Evolutionary conservation across 73 alveolate genomes (phyloP).

Genomic region (Paramecium caudatum): DNA sequence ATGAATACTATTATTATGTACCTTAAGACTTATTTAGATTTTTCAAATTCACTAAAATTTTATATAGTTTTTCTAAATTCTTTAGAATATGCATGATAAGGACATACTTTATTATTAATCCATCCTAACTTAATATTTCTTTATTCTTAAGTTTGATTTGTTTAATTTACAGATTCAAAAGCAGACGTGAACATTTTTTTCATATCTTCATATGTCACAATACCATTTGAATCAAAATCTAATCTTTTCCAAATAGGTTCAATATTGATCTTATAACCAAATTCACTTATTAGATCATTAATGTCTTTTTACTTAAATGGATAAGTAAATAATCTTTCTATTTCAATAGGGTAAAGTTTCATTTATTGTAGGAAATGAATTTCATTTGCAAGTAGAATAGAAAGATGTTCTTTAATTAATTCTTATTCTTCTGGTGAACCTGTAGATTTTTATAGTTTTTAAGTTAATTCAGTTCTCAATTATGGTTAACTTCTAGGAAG

Average conservation of each 20-base stretch:
- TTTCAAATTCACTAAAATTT: conserved; percentile 17
- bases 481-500: conserved; percentile 5
- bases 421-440: conserved; percentile 43
- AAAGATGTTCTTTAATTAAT: conserved; percentile 45
- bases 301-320: neutral
- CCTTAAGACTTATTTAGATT: neutral
- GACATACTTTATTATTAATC: conserved; percentile 13
- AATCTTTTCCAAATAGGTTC: conserved; percentile 54
- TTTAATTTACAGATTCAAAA: too few relatives aligned
- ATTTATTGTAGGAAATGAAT: neutral
- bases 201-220: conserved; percentile 34
- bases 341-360: neutral
- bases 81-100: conserved; percentile 16
- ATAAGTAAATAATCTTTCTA: neutral
- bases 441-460: conserved; percentile 3
- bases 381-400: neutral
- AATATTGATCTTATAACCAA: neutral
- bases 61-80: neutral
- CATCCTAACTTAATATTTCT: conserved; percentile 57
- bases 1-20: neutral
- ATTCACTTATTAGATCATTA: neutral
- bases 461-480: conserved; percentile 46
- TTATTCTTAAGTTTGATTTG: neutral
- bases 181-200: conserved; percentile 11
- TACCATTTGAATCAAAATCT: conserved; percentile 8